Evolutionary conservation across 148 eudicot genomes (phyloP), one percentile per base, ranked within the genome.

Genomic region (Pharnaceum exiguum): DNA sequence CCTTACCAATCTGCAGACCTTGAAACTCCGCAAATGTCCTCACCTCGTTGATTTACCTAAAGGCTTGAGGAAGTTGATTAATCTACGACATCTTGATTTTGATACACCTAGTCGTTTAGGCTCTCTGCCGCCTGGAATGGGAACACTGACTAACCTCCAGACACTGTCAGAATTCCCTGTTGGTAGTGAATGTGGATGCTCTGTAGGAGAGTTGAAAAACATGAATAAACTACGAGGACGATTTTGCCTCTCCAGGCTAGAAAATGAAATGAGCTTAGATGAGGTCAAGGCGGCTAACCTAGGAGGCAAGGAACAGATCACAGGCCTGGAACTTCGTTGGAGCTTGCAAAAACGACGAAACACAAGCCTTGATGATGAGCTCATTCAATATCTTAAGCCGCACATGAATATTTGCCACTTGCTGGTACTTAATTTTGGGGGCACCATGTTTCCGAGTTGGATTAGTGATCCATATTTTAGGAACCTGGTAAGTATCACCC

Each of bases 221-320:
- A 17, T 65, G 48, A 26, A 46, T 38, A 2, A 47, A 8, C 55
- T 65, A 13, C 10, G 10, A 0, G 55, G 54, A 12, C 46, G 50
- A 7, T 10, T 65, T 25, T 46, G 69, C 29, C 55, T 65, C 2
- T 65, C 69, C 3, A 56, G 46, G 55, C 69, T 65, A 12, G 69
- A 65, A 29, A 55, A 55, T 35, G 45, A 54, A 10, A n/a, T 28
- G 21, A 35, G 28, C 25, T 9, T 25, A 52, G 28, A 65, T 3
- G 54, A 65, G 15, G 61, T 47, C 18, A 26, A 13, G 55, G 18
- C 46, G 21, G 69, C 69, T 1, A 31, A 26, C 0, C 60, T 65
- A 7, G 4, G 26, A 2, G 2, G 5, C 10, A 65, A 65, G 46
- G 21, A 26, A 32, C 13, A 18, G 16, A 46, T 65, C 27, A 46